phyloP scores from a whole-genome alignment of 208 protist species.

The Leishmania arabica region DNA sequence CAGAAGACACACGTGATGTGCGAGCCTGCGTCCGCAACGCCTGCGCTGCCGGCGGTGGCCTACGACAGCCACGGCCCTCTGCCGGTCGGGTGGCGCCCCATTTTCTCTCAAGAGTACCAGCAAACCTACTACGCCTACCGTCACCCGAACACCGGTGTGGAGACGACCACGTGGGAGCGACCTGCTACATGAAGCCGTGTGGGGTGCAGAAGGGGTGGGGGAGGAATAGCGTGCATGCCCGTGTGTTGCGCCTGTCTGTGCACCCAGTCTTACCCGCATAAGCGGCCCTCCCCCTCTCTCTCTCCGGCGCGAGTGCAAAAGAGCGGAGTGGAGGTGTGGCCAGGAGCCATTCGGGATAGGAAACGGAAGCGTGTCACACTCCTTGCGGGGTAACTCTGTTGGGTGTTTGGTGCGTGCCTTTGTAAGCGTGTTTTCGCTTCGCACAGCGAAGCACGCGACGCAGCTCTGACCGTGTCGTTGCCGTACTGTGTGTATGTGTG shows the following conservation, averaged over 20 bases:
- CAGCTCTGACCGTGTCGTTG: not conserved
- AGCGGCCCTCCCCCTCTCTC: not conserved
- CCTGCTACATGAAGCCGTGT: slow-evolving; percentile 4
- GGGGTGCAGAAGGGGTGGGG: too few species aligned
- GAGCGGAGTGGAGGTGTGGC: not conserved
- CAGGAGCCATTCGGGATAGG: not conserved
- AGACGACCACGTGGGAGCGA: slow-evolving; percentile 70
- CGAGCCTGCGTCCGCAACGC: not conserved
- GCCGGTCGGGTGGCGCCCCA: slow-evolving; percentile 59
- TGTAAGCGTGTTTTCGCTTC: not conserved
- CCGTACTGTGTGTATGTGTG: not conserved
- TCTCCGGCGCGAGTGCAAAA: not conserved
- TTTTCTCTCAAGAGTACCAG: slow-evolving; percentile 75
- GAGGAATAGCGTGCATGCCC: not conserved
- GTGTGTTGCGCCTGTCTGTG: not conserved
- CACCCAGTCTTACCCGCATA: not conserved
- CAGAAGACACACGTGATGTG: not conserved
- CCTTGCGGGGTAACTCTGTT: not conserved
- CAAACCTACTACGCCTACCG: slow-evolving; percentile 75
- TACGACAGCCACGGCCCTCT: slow-evolving; percentile 34
- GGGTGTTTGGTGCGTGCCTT: not conserved
- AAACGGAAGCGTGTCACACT: not conserved
- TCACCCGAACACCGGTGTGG: slow-evolving; percentile 49
- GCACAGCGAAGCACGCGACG: not conserved
- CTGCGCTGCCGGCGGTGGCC: slow-evolving; percentile 9